Base-by-base conservation (phyloP, 2,329 filamentous ascomycete genomes). In the Triangularia setosa region DNA sequence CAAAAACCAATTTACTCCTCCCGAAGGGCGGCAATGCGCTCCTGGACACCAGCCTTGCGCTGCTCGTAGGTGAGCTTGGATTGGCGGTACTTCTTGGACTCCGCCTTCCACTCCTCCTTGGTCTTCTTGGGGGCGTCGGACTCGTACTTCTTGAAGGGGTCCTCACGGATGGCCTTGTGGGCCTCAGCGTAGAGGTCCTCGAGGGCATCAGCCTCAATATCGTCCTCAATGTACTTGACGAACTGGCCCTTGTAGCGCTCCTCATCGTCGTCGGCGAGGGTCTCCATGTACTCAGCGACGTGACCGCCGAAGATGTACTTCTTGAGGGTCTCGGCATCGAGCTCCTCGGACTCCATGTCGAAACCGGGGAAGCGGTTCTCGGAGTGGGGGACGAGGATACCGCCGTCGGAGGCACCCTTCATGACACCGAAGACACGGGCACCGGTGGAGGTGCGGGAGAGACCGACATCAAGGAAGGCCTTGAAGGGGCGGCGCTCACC, bases 231-330 rank as follows among this genome's bases (percentile, higher is more conserved):
- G 88, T 99, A 99, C 83, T 95, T 90, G 81, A 89, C 85, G 90
- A 99, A 99, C 87, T 99, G 95, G 75, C 87, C 89, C 87, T 94
- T 94, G 92, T 92, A 99, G 79, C 95, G 93, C 89, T 99, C 95
- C 91, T 99, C 95, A 79, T 99, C 95, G 79, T 99, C 95, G 76
- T 99, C 95, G 83, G 95, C 95, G 71, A 99, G 91, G 66, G 90
- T 95, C 90, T 99, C 95, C 95, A 99, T 99, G 90, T 99, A 99
- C 89, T 99, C 95, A 74, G 94, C 93, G 71, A 99, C 92, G 88
- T 99, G 95, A 69, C 95, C 94, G 78, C 87, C 95, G 82, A 92
- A 94, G 87, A 99, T 99, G 90, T 99, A 99, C 87, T 93, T 96
- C 87, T 94, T 93, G 79, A 99, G 92, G 73, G 88, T 90, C 81